Evolutionary conservation across 1,284 basidiomycete genomes (phyloP).

Genomic region (Cystobasidium sp.): DNA sequence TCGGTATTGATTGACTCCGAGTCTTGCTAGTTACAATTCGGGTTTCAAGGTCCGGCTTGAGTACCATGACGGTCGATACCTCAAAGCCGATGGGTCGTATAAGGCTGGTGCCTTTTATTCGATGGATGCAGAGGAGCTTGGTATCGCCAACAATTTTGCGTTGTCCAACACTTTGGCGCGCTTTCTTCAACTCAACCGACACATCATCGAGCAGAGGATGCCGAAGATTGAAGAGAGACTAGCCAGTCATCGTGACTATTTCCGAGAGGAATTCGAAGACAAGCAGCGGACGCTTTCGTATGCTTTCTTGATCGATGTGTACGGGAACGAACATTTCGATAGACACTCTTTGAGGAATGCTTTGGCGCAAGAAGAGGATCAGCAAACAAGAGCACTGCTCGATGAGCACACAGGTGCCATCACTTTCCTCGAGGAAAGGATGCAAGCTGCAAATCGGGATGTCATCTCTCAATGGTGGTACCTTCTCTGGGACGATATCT

Average conservation of each 20-base stretch:
- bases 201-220: conserved; percentile 62
- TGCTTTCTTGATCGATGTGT: conserved; percentile 69
- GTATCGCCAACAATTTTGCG: conserved; percentile 70
- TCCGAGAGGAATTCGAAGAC: conserved; percentile 62
- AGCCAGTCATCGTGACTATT: conserved; percentile 64
- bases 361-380: conserved; percentile 63
- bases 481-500: conserved; percentile 77
- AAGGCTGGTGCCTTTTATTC: conserved; percentile 59
- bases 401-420: conserved; percentile 63
- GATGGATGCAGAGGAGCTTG: conserved; percentile 66
- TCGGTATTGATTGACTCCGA: background rate
- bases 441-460: conserved; percentile 63
- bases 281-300: conserved; percentile 70
- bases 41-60: conserved; percentile 70
- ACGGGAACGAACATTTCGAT: conserved; percentile 63
- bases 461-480: conserved; percentile 77
- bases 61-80: conserved; percentile 61
- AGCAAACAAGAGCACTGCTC: conserved; percentile 66
- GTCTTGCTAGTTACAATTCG: conserved; percentile 62
- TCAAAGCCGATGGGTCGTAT: conserved; percentile 50
- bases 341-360: conserved; percentile 61
- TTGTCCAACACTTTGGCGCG: conserved; percentile 67
- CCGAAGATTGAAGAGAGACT: conserved; percentile 55
- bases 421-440: conserved; percentile 65
- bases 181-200: conserved; percentile 69